A percentile compares a stretch with the other conserved stretches of the same genome.
Evolutionary conservation across 768 basidiomycete genomes (phyloP).

Genomic region (Suillus hirtellus): DNA sequence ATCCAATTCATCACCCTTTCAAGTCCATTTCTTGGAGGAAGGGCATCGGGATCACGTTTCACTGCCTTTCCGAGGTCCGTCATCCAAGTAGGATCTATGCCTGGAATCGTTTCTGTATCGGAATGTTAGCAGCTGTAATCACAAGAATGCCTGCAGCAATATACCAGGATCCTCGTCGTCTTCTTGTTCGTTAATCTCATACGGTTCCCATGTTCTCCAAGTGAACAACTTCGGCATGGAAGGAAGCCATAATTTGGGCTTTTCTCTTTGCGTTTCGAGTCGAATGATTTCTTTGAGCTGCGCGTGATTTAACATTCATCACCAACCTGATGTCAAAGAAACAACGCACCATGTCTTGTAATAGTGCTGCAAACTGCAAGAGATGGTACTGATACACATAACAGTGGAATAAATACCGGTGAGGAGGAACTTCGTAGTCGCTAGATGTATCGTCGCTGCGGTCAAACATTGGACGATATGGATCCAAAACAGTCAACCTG

Average conservation of each 20-base stretch:
- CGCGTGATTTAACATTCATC: not conserved
- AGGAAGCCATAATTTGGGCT: conserved; percentile 60
- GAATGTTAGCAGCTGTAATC: not conserved
- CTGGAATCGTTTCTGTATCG: conserved; percentile 53
- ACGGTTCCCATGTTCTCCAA: conserved; percentile 47
- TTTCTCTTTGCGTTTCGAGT: conserved; percentile 50
- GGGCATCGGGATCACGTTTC: conserved; percentile 70
- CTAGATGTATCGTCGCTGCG: conserved; percentile 27
- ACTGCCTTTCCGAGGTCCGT: conserved; percentile 58
- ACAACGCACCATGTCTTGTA: conserved; percentile 37
- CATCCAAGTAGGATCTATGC: conserved; percentile 42
- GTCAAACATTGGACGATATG: conserved; percentile 56
- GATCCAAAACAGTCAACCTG: conserved; percentile 53
- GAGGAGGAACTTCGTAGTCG: conserved; percentile 50
- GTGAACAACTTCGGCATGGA: conserved; percentile 37
- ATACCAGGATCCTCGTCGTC: conserved; percentile 72
- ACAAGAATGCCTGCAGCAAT: not conserved
- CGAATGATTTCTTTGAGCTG: conserved; percentile 59
- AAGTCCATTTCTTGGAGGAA: conserved; percentile 63
- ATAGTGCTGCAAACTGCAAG: conserved; percentile 36
- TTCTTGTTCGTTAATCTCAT: conserved; percentile 43
- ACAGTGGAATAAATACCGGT: conserved; percentile 71
- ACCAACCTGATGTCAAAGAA: not conserved
- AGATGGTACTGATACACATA: conserved; percentile 68
- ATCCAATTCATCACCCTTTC: conserved; percentile 51